These are phyloP conservation scores for Amanita fuliginea DNA, from an alignment of 768 basidiomycete genomes.

Conservation along the genomic window DNA sequence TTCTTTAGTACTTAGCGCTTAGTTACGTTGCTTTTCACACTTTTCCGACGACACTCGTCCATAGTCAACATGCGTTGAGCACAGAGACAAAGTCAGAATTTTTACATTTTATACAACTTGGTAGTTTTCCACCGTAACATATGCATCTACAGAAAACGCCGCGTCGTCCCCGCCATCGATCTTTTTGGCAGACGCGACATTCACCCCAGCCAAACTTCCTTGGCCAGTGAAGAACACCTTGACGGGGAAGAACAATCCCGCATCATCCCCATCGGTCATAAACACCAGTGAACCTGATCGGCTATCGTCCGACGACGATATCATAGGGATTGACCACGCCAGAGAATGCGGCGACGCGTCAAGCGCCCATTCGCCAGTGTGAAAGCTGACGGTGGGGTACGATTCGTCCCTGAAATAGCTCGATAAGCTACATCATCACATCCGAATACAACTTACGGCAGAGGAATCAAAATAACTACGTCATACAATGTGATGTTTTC, in stretches of 20 bases:
- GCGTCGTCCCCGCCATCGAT: constrained; percentile 30
- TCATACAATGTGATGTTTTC: constrained; percentile 72
- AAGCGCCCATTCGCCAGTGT: constrained; percentile 72
- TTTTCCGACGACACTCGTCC: too few relatives aligned
- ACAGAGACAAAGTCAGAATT: too few relatives aligned
- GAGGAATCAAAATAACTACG: constrained; percentile 82
- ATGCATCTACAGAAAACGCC: constrained; percentile 41
- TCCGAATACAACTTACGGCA: constrained; percentile 50
- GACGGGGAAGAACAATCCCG: constrained; percentile 87
- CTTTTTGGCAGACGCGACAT: constrained; percentile 46
- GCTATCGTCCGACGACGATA: constrained; percentile 48
- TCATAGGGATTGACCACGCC: constrained; percentile 69
- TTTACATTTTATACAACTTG: constrained; percentile 30
- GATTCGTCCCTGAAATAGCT: constrained; percentile 48
- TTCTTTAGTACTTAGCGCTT: too few relatives aligned
- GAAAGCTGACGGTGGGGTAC: constrained; percentile 74
- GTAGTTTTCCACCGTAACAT: constrained; percentile 47
- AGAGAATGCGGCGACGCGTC: constrained; percentile 73
- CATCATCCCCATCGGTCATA: constrained; percentile 79
- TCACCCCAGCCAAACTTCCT: constrained; percentile 66
- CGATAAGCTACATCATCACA: constrained; percentile 5
- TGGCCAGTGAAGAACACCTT: constrained; percentile 69
- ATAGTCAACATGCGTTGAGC: too few relatives aligned
- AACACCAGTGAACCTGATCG: constrained; percentile 87
- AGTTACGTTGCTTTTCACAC: too few relatives aligned